Evolutionary conservation across 176 grass and related monocot genomes (phyloP).

Genomic region (Coix lacrymajobi): DNA sequence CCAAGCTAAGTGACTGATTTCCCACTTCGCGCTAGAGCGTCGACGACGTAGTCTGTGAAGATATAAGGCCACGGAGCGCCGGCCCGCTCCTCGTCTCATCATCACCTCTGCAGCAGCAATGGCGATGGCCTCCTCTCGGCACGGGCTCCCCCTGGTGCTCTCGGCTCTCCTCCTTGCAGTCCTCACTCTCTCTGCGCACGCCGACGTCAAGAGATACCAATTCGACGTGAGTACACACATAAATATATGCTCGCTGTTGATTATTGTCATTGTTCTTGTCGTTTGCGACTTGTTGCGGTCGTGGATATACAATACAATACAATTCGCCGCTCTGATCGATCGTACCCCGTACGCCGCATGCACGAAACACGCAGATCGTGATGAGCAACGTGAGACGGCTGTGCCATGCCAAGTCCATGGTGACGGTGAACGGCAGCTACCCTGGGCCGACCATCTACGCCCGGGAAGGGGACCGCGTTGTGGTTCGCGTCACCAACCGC

Average conservation of each 20-base stretch:
- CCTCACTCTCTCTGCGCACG: constrained; percentile 16
- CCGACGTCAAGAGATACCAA: constrained; percentile 52
- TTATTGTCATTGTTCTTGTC: not conserved
- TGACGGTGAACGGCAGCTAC: constrained; percentile 55
- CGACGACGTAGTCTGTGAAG: not conserved
- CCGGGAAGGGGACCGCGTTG: constrained; percentile 51
- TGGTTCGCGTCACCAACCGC: constrained; percentile 50
- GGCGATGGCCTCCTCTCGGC: not conserved
- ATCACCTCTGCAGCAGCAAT: not conserved
- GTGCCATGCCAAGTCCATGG: constrained; percentile 50
- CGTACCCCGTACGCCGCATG: too few species aligned
- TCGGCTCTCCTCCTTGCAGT: constrained; percentile 14
- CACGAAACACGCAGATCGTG: constrained; percentile 24
- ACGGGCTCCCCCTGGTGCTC: not conserved
- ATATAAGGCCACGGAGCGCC: not conserved
- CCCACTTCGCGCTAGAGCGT: not conserved
- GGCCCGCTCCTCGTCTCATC: not conserved
- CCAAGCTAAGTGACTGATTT: constrained; percentile 8
- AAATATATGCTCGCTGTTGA: not conserved
- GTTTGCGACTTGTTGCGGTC: too few species aligned
- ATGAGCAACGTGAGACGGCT: constrained; percentile 56
- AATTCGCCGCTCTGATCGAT: too few species aligned
- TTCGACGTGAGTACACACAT: constrained; percentile 50
- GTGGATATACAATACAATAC: too few species aligned
- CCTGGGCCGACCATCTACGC: constrained; percentile 61